Conservation (phyloP, 345 rosid genomes). For the Clausena lansium region DNA sequence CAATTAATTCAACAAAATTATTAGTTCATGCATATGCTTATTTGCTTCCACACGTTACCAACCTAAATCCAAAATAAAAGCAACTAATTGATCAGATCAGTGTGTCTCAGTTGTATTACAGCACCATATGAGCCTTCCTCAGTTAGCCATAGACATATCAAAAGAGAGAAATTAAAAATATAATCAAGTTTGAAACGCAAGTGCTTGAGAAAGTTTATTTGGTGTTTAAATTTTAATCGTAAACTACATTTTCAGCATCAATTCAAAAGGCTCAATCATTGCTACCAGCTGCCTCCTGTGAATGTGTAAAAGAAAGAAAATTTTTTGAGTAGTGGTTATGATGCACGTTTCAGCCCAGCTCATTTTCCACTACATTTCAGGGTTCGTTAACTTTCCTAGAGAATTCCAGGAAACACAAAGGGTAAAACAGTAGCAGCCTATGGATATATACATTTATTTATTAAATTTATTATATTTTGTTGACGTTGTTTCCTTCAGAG, state of each 20-base stretch:
- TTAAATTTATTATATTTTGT: neutral
- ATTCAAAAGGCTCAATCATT: constrained; percentile 8
- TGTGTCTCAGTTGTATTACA: neutral
- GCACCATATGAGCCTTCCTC: constrained; percentile 40
- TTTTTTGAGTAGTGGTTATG: neutral
- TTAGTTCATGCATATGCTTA: neutral
- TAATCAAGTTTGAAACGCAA: constrained; percentile 28
- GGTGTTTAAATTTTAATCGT: neutral
- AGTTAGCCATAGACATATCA: neutral
- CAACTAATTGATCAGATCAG: neutral
- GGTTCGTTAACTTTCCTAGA: neutral
- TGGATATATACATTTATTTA: too few species aligned
- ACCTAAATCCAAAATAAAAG: constrained; percentile 7
- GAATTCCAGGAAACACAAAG: neutral
- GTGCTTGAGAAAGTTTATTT: neutral
- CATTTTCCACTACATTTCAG: neutral
- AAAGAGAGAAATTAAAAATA: neutral
- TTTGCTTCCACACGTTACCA: neutral
- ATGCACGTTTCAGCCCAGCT: neutral
- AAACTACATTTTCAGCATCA: neutral
- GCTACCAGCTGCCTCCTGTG: neutral
- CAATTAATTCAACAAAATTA: neutral
- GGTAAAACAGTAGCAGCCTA: neutral
- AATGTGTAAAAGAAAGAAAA: neutral
- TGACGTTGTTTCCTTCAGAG: neutral